These are phyloP conservation scores for Acephala macrosclerotiorum DNA, from an alignment of 2,329 filamentous ascomycete genomes.

Conservation along the genomic window DNA sequence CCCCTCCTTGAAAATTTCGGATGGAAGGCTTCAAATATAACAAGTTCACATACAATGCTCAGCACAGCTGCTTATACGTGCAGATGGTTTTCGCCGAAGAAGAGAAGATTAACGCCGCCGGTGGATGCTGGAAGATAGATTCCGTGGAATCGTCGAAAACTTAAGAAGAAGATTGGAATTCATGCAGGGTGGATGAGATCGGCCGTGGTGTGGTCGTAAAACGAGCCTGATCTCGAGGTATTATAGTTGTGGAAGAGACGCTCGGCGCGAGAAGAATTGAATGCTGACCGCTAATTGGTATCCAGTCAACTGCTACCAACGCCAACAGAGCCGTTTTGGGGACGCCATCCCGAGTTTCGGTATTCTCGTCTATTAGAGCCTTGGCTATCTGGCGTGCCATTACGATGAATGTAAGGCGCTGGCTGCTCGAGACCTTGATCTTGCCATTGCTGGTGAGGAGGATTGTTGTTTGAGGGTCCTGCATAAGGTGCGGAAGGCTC, in stretches of 20 bases:
- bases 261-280: slow-evolving; percentile 32
- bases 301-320: slow-evolving; percentile 41
- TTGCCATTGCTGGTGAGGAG: slow-evolving; percentile 57
- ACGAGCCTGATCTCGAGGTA: slow-evolving; percentile 24
- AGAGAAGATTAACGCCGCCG: slow-evolving; percentile 36
- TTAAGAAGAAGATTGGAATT: slow-evolving; percentile 28
- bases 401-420: slow-evolving; percentile 38
- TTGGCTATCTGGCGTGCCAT: slow-evolving; percentile 45
- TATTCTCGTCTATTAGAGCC: slow-evolving; percentile 40
- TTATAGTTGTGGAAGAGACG: slow-evolving; percentile 28
- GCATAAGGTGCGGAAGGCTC: slow-evolving; percentile 57
- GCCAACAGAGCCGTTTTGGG: slow-evolving; percentile 44
- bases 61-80: slow-evolving; percentile 34
- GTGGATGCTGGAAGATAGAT: slow-evolving; percentile 34
- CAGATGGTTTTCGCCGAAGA: slow-evolving; percentile 27
- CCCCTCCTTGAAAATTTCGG: slow-evolving; percentile 3
- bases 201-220: slow-evolving; percentile 30
- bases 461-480: slow-evolving; percentile 48
- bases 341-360: slow-evolving; percentile 44
- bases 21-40: slow-evolving; percentile 32
- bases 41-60: slow-evolving; percentile 36
- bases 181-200: slow-evolving; percentile 27
- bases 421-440: slow-evolving; percentile 40
- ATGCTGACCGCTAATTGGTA: slow-evolving; percentile 36
- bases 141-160: slow-evolving; percentile 26